A percentile compares a stretch with the other conserved stretches of the same genome.
Conservation (phyloP, 1,139 yeast species). For the Kodamaea arcana region DNA sequence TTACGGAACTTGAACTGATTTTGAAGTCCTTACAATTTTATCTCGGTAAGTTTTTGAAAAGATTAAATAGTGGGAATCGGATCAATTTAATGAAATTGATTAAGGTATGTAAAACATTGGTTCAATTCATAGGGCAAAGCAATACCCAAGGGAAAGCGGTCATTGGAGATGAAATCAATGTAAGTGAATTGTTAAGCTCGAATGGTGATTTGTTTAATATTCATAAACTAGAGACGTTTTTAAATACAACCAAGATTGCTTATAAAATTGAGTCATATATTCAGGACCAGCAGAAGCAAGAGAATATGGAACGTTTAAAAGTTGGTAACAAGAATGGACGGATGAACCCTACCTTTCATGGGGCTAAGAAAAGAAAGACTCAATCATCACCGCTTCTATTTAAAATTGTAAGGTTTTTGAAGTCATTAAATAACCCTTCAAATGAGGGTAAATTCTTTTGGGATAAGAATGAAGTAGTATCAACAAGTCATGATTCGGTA, state of each 20-base stretch:
- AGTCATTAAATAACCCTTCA: constrained; percentile 68
- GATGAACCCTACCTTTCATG: no score
- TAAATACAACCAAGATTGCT: constrained; percentile 70
- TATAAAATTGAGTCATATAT: constrained; percentile 77
- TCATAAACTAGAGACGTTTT: constrained; percentile 60
- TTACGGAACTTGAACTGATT: constrained; percentile 43
- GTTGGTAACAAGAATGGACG: constrained; percentile 7
- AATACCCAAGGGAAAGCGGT: constrained; percentile 22
- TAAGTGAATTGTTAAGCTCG: constrained; percentile 51
- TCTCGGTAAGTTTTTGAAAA: constrained; percentile 52
- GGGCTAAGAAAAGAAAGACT: constrained; percentile 5
- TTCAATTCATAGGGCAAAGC: constrained; percentile 36
- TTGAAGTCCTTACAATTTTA: constrained; percentile 51
- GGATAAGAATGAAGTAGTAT: constrained; percentile 30
- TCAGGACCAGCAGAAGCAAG: constrained; percentile 29
- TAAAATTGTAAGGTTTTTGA: constrained; percentile 61
- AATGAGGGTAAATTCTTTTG: constrained; percentile 80
- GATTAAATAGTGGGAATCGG: constrained; percentile 72
- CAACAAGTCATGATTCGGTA: background rate
- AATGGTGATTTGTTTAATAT: constrained; percentile 73
- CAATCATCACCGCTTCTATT: constrained; percentile 57
- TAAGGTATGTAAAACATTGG: constrained; percentile 52
- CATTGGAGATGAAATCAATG: constrained; percentile 53
- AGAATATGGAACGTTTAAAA: constrained; percentile 6
- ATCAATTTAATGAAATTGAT: constrained; percentile 63